Evolutionary conservation across 2,329 filamentous ascomycete genomes (phyloP).

Genomic region (Ceratocystis harringtonii): DNA sequence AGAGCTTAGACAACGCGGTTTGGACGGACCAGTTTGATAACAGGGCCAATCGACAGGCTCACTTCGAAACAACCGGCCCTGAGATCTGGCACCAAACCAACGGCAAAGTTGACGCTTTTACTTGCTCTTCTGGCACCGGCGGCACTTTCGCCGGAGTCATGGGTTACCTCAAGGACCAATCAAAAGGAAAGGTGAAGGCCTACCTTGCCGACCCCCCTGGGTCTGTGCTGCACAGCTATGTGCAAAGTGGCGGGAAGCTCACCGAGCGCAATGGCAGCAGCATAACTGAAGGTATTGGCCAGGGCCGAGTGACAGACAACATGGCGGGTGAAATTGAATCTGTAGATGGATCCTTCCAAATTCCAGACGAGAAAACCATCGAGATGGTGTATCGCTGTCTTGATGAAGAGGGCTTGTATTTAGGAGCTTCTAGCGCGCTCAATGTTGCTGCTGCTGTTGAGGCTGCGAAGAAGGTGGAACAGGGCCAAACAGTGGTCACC

Average conservation of each 20-base stretch:
- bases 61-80: constrained; percentile 91
- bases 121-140: constrained; percentile 82
- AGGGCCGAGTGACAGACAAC: constrained; percentile 94
- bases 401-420: constrained; percentile 88
- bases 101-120: constrained; percentile 83
- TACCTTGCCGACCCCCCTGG: constrained; percentile 91
- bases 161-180: constrained; percentile 72
- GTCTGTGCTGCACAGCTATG: constrained; percentile 83
- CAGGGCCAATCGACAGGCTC: constrained; percentile 78
- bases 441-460: constrained; percentile 95
- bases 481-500: constrained; percentile 81
- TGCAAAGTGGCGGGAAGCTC: constrained; percentile 69
- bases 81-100: constrained; percentile 92
- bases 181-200: constrained; percentile 62
- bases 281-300: constrained; percentile 96
- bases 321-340: constrained; percentile 69
- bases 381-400: constrained; percentile 95
- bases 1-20: constrained; percentile 68
- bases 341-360: constrained; percentile 69
- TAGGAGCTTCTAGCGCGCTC: constrained; percentile 82
- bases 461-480: constrained; percentile 77
- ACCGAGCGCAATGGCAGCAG: constrained; percentile 68
- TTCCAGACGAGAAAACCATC: constrained; percentile 86
- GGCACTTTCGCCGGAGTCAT: constrained; percentile 85
- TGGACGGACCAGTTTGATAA: constrained; percentile 99